phyloP scores from a whole-genome alignment of 139 green algal genomes.

The Chlamydomonas eustigma region DNA sequence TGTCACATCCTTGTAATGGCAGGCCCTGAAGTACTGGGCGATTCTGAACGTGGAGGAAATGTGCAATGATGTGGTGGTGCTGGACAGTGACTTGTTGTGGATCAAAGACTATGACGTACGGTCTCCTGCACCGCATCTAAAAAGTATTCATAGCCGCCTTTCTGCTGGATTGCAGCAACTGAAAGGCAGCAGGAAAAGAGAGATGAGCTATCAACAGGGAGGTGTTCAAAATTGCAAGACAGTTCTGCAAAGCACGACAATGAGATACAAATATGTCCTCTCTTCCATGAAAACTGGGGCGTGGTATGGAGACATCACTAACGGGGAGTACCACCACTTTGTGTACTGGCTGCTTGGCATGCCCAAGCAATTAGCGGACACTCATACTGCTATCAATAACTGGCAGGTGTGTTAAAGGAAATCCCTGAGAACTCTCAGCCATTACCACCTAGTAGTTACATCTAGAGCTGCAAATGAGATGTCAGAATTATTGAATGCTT shows the following conservation, averaged over 20 bases:
- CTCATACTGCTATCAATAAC: not conserved
- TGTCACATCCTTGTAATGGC: too few relatives aligned
- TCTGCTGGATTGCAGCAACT: too few relatives aligned
- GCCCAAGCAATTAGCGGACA: not conserved
- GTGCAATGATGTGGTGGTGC: not conserved
- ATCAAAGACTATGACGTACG: not conserved
- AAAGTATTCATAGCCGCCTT: too few relatives aligned
- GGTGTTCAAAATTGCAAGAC: too few relatives aligned
- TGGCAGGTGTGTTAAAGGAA: not conserved
- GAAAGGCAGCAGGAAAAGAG: too few relatives aligned
- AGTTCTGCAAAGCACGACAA: too few relatives aligned
- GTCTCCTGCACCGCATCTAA: not conserved
- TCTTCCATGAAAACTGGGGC: not conserved
- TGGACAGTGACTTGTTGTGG: not conserved
- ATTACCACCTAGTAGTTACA: too few relatives aligned
- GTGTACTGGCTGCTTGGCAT: not conserved
- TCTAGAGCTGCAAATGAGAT: too few relatives aligned
- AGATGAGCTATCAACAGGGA: too few relatives aligned
- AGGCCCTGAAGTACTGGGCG: not conserved
- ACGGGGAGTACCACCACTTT: not conserved
- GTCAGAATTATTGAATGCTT: too few relatives aligned
- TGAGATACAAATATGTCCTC: slow-evolving; percentile 1
- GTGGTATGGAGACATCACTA: slow-evolving; percentile 1
- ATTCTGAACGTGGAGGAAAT: not conserved
- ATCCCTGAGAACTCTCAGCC: too few relatives aligned